Percentiles rank a stretch among this genome's conserved stretches.
Conservation (phyloP, 2,329 filamentous ascomycete genomes). For the Chaetomiaceae sp. region DNA sequence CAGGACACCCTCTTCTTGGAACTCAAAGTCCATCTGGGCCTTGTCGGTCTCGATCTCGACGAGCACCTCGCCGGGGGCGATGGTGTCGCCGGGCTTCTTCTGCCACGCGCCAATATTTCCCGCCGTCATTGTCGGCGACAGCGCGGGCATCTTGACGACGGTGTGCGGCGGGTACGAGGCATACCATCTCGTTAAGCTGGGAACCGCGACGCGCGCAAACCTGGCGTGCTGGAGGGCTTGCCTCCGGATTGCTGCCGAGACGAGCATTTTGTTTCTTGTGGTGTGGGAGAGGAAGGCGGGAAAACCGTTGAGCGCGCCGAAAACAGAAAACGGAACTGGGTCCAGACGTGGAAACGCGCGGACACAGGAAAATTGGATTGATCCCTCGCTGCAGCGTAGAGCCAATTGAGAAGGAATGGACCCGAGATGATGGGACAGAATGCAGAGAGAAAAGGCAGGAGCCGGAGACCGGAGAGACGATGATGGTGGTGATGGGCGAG, state of each 20-base stretch:
- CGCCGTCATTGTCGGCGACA: slow-evolving; percentile 95
- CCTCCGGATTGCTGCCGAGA: slow-evolving; percentile 59
- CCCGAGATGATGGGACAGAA: slow-evolving; percentile 6
- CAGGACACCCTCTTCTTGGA: slow-evolving; percentile 94
- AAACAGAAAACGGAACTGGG: slow-evolving; percentile 14
- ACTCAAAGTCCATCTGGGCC: slow-evolving; percentile 99
- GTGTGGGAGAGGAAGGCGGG: slow-evolving; percentile 20
- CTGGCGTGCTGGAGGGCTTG: slow-evolving; percentile 51
- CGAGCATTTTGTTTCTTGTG: slow-evolving; percentile 51
- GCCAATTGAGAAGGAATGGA: slow-evolving; percentile 21
- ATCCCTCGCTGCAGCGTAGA: slow-evolving; percentile 7
- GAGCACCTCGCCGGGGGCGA: slow-evolving; percentile 88
- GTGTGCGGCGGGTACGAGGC: slow-evolving; percentile 92
- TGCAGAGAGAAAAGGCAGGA: slow-evolving; percentile 10
- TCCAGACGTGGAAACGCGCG: slow-evolving; percentile 13
- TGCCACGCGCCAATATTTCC: slow-evolving; percentile 98
- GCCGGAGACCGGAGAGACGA: slow-evolving; percentile 23
- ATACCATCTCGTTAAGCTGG: slow-evolving; percentile 57
- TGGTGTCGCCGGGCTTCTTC: slow-evolving; percentile 87
- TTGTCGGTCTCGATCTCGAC: slow-evolving; percentile 99
- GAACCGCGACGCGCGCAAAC: slow-evolving; percentile 47
- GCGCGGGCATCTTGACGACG: slow-evolving; percentile 93
- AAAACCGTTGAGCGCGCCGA: slow-evolving; percentile 19
- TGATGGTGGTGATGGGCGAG: slow-evolving; percentile 22
- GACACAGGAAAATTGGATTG: slow-evolving; percentile 5